Percentiles rank a stretch among this genome's conserved stretches.
phyloP scores from a whole-genome alignment of 2,329 filamentous ascomycete genomes.

The Leptographium procerum region DNA sequence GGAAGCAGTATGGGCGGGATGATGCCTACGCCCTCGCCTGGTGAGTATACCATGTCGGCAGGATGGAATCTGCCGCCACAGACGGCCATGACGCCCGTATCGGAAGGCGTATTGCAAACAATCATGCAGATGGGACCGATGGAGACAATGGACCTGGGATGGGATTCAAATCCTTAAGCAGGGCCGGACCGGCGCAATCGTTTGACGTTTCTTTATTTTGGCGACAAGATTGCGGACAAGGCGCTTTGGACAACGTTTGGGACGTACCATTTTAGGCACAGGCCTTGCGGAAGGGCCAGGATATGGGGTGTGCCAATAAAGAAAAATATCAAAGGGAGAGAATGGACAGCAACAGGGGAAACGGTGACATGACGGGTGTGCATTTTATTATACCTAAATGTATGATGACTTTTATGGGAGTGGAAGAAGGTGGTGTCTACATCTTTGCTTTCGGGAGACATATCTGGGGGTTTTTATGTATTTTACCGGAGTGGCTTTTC shows the following conservation, averaged over 20 bases:
- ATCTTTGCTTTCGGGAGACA: not conserved
- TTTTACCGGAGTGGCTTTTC: too few species aligned
- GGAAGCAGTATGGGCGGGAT: not conserved
- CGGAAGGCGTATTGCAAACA: constrained; percentile 44
- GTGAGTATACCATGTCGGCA: constrained; percentile 29
- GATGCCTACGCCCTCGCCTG: constrained; percentile 17
- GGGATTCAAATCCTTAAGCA: constrained; percentile 25
- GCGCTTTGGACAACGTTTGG: not conserved
- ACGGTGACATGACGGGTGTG: not conserved
- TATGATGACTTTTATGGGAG: not conserved
- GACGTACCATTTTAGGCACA: not conserved
- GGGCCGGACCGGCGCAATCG: not conserved
- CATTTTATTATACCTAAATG: not conserved
- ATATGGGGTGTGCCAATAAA: not conserved
- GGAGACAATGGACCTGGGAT: constrained; percentile 45
- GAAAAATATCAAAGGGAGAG: not conserved
- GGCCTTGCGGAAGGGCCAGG: not conserved
- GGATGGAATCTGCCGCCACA: constrained; percentile 33
- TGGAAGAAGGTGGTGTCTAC: too few species aligned
- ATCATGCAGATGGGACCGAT: constrained; percentile 49
- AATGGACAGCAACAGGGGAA: not conserved
- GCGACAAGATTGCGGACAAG: not conserved
- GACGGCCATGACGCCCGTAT: constrained; percentile 40
- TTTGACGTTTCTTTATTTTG: not conserved
- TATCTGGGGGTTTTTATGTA: too few species aligned